Percentiles rank a stretch among this genome's conserved stretches.
Evolutionary conservation across 495 filamentous ascomycete genomes (phyloP).

Genomic region (Chaetomidium leptoderma): DNA sequence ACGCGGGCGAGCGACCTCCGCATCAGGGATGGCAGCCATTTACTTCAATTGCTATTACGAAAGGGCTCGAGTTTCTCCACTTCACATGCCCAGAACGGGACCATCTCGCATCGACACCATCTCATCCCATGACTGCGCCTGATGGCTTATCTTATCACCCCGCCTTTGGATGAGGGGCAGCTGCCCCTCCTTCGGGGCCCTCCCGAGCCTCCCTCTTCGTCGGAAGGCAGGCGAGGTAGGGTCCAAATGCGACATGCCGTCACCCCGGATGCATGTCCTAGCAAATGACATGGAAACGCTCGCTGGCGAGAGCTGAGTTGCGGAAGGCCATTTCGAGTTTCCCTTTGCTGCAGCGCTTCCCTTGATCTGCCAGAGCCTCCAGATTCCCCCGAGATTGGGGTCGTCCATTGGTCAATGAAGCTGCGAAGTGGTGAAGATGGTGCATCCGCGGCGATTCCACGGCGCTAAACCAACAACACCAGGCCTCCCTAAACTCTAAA

Average conservation of each 20-base stretch:
- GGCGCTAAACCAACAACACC: neutral
- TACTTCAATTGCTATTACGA: neutral
- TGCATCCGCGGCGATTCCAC: neutral
- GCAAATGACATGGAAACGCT: too few species aligned
- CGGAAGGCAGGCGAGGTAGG: too few species aligned
- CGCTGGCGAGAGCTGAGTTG: too few species aligned
- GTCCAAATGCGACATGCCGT: too few species aligned
- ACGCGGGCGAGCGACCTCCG: neutral
- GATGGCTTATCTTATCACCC: constrained; percentile 15
- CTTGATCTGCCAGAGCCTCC: too few species aligned
- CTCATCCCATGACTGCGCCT: neutral
- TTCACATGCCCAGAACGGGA: constrained; percentile 1
- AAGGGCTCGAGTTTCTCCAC: neutral
- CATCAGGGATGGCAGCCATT: neutral
- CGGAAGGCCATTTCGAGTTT: too few species aligned
- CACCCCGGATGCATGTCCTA: too few species aligned
- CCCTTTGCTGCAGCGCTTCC: too few species aligned
- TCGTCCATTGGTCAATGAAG: neutral
- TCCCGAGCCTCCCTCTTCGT: too few species aligned
- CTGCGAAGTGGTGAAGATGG: neutral
- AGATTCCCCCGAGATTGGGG: too few species aligned
- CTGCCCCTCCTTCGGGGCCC: constrained; percentile 9
- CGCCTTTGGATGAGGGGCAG: constrained; percentile 14
- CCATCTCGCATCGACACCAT: neutral
- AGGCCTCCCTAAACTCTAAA: too few species aligned